Percentiles rank a stretch among this genome's conserved stretches.
Conservation (phyloP, 2,329 filamentous ascomycete genomes). For the Cylindrodendrum hubeiense region DNA sequence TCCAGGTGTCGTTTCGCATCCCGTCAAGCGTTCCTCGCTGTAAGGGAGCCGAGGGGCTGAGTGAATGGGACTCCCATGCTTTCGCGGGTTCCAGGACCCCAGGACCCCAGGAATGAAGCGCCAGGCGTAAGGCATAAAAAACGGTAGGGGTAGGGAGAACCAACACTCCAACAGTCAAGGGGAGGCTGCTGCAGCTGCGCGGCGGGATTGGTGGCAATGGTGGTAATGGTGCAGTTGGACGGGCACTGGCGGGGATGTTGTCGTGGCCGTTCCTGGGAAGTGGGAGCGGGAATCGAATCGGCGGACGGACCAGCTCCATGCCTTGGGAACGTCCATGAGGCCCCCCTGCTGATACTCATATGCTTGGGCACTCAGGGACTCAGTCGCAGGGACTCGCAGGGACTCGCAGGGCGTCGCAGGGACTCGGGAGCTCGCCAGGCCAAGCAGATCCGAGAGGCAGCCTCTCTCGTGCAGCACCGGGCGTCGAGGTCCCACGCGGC, state of each 20-base stretch:
- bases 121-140: constrained; percentile 10
- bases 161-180: background rate
- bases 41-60: background rate
- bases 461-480: constrained; percentile 7
- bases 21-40: constrained; percentile 3
- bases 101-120: constrained; percentile 3
- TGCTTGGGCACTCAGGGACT: constrained; percentile 8
- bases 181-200: background rate
- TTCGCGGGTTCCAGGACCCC: background rate
- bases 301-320: constrained; percentile 1
- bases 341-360: background rate
- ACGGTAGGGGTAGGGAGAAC: background rate
- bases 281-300: constrained; percentile 21
- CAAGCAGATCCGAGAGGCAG: background rate
- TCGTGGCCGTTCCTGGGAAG: constrained; percentile 3
- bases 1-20: constrained; percentile 10
- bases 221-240: background rate
- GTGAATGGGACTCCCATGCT: background rate
- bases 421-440: background rate
- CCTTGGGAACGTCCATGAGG: background rate
- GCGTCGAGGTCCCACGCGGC: constrained; percentile 25
- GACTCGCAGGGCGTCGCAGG: background rate
- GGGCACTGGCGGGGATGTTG: constrained; percentile 4
- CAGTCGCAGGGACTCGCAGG: background rate
- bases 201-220: constrained; percentile 6